Evolutionary conservation across 768 basidiomycete genomes (phyloP).

Genomic region (Mycena polygramma): DNA sequence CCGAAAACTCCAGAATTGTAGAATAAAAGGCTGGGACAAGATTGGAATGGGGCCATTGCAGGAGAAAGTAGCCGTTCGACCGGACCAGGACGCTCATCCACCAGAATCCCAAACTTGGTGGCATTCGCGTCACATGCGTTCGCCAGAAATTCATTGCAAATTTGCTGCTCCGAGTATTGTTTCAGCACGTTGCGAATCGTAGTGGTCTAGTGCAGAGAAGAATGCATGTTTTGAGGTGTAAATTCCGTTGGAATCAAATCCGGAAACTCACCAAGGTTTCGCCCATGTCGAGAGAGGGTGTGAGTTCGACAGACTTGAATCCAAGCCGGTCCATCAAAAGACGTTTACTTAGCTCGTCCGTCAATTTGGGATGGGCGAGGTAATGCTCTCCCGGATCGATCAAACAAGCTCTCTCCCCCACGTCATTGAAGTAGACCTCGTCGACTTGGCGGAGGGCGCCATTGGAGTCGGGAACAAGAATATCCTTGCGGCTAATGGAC

Average conservation of each 20-base stretch:
- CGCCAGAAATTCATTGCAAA: conserved; percentile 64
- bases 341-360: conserved; percentile 45
- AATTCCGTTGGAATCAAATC: too few relatives aligned
- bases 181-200: conserved; percentile 58
- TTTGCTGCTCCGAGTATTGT: conserved; percentile 58
- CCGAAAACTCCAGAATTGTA: conserved; percentile 54
- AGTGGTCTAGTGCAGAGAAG: conserved; percentile 38
- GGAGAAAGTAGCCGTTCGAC: conserved; percentile 46
- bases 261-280: conserved; percentile 45
- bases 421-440: conserved; percentile 56
- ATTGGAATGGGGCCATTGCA: conserved; percentile 51
- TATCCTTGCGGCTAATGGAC: conserved; percentile 39
- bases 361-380: conserved; percentile 50
- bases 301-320: conserved; percentile 47
- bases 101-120: conserved; percentile 53
- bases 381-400: conserved; percentile 36
- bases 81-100: conserved; percentile 47
- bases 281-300: conserved; percentile 55
- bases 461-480: conserved; percentile 53
- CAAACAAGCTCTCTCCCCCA: conserved; percentile 48
- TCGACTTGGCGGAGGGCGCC: conserved; percentile 44
- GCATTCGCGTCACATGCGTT: conserved; percentile 67
- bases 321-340: conserved; percentile 52
- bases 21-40: conserved; percentile 55
- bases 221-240: too few relatives aligned